Evolutionary conservation across 2,329 filamentous ascomycete genomes (phyloP), one percentile per base, ranked within the genome.

Genomic region (Fusarium beomiforme): DNA sequence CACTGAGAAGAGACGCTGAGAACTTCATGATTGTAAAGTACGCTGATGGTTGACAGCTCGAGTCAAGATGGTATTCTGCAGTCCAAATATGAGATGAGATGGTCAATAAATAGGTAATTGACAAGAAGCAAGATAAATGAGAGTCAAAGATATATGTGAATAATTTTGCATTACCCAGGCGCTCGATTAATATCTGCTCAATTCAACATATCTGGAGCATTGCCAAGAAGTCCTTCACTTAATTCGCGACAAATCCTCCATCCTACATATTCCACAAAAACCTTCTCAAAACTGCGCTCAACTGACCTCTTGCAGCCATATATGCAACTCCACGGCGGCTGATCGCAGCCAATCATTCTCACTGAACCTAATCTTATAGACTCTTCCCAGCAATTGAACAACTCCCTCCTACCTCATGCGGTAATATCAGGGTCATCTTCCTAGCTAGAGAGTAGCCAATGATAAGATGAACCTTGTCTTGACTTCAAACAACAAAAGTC

Each of bases 251-350:
- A 50, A 34, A 43, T 59, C 31, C 44, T 33, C 9, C n/a, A 59
- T 66, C 63, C 63, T 58, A 36, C 41, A 8, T 23, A 6, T 33
- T 26, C 26, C n/a, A 33, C 23, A 39, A 34, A 41, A 71, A 64
- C 67, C 63, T 68, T 71, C 68, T 71, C 69, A 71, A 71, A 71
- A n/a, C 37, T 34, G 46, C 64, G 41, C 68, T 54, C 47, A 34
- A 21, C 21, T 41, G n/a, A 34, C 19, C 24, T 66, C 59, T 36
- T 41, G 21, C 29, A 46, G 39, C 39, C 24, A 41, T 39, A 41
- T 39, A 26, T 51, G 39, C 39, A 60, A 29, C 23, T 59, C 39
- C 54, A 34, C 14, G 24, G 26, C 29, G 21, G 34, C 33, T 14
- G 17, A 24, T 24, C 13, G 53, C 12, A 31, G 10, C 62, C 63